Percentiles rank a stretch among this genome's conserved stretches.
These are phyloP conservation scores for Ceratocystis destructans DNA, from an alignment of 2,329 filamentous ascomycete species.

Conservation along the genomic window DNA sequence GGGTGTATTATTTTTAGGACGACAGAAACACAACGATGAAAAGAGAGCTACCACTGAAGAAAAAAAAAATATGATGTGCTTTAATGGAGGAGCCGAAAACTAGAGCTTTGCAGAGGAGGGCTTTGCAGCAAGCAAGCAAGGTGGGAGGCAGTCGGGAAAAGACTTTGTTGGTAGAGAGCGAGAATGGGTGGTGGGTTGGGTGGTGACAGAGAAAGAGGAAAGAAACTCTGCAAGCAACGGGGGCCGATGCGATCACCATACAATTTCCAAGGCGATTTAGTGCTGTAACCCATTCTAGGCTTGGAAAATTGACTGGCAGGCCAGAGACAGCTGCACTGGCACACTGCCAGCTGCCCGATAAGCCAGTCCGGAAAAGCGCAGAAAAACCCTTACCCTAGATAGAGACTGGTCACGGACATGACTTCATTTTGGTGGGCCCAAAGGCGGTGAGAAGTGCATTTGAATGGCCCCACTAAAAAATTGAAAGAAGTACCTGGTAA, in stretches of 20 bases:
- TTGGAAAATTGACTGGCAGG: neutral
- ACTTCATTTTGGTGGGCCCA: conserved; percentile 9
- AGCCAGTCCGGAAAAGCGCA: neutral
- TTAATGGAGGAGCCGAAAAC: neutral
- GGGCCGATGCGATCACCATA: conserved; percentile 19
- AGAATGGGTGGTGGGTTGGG: neutral
- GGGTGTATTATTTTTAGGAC: conserved; percentile 1
- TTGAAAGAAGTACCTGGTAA: conserved; percentile 11
- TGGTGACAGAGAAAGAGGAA: conserved; percentile 10
- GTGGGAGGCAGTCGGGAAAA: neutral
- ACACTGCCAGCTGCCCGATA: conserved; percentile 7
- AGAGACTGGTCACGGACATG: neutral
- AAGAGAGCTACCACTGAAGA: neutral
- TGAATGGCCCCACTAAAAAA: conserved; percentile 20
- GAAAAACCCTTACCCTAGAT: conserved; percentile 12
- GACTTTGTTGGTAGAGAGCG: conserved; percentile 3
- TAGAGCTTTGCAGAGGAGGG: neutral
- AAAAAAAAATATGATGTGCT: neutral
- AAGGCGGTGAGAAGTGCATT: conserved; percentile 18
- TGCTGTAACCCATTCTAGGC: conserved; percentile 7
- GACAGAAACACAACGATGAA: neutral
- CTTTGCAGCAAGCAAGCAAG: neutral
- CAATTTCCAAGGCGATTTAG: conserved; percentile 14
- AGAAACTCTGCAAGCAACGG: conserved; percentile 15
- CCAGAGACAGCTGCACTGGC: neutral